Base-by-base conservation (phyloP, 331 rosid genomes). In the Arachis monticola region DNA sequence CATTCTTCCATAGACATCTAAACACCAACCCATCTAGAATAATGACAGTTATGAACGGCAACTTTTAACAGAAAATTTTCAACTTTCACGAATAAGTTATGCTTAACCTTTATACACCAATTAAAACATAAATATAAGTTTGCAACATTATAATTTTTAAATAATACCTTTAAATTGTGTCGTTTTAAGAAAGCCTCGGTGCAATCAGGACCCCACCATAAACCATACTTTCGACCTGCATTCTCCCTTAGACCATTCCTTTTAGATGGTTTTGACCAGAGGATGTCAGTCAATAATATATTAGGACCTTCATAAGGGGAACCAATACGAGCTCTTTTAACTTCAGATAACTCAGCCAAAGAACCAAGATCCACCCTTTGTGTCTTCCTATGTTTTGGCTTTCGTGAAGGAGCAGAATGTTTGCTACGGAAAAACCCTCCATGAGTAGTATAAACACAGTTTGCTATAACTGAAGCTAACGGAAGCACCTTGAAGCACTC, bases 181-280 rank as follows among this genome's bases (percentile, higher is more conserved):
- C 85, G 88, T 66, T 83, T 89, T 58, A 93, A 67, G 81, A 93
- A 93, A 57, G 87, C 81, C 79, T 93, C 92, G 0, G 98, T 93
- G 77, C 90, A 88, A 86, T 91, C 96, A 73, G 94, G 93, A 84
- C 98, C 98, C 93, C 96, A 93, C 84, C 85, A 84, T 40, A 93
- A 82, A 75, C 97, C 98, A 38, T 78, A 78, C 65, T 86, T 87
- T 73, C 75, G 77, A 81, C 82, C 83, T 45, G 84, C 76, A 73
- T 84, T 93, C 79, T 79, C 86, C 80, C 91, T 75, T 71, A 91
- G 75, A 79, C 98, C 97, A 69, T 88, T 82, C 69, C 72, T 86
- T 53, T 78, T 83, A 40, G 91, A 88, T 75, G 98, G 98, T 80
- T 86, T 87, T 27, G 98, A 93, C 97, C 97, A 93, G 46, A 93